Percentiles rank a stretch among this genome's conserved stretches.
Evolutionary conservation across 805 yeast species (phyloP).

Genomic region (Schwanniomyces vanrijiae): DNA sequence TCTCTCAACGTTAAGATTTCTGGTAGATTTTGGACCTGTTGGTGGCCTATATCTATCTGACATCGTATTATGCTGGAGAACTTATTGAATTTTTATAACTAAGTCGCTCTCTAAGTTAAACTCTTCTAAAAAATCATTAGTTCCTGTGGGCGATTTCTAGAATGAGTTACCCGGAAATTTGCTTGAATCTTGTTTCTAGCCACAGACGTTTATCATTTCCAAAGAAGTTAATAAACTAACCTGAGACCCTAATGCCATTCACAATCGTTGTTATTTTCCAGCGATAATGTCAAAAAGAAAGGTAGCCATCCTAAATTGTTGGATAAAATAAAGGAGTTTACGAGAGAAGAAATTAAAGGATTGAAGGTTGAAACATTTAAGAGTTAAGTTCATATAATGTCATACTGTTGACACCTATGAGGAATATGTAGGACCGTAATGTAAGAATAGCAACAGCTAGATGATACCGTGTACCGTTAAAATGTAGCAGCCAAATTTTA

Average conservation of each 20-base stretch:
- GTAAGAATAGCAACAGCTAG: not conserved
- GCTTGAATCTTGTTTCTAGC: not conserved
- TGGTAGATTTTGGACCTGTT: conserved; percentile 23
- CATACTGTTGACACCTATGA: not conserved
- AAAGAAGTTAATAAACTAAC: not conserved
- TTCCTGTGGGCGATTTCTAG: not conserved
- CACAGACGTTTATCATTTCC: not conserved
- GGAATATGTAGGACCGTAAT: not conserved
- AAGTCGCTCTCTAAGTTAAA: not conserved
- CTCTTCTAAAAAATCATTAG: not conserved
- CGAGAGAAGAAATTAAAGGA: not conserved
- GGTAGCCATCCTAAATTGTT: not conserved
- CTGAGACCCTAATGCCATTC: not conserved
- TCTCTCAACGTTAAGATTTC: conserved; percentile 12
- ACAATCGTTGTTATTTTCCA: not conserved
- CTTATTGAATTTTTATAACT: not conserved
- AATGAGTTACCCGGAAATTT: not conserved
- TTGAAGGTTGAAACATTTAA: not conserved
- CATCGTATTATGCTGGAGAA: conserved; percentile 16
- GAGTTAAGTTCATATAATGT: not conserved
- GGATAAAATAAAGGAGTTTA: not conserved
- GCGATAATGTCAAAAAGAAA: not conserved
- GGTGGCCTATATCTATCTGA: conserved; percentile 36
- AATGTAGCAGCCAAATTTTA: not conserved
- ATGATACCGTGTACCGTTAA: not conserved